These are phyloP conservation scores for Boletus rubroflammeus DNA, from an alignment of 768 basidiomycete species.

Conservation along the genomic window DNA sequence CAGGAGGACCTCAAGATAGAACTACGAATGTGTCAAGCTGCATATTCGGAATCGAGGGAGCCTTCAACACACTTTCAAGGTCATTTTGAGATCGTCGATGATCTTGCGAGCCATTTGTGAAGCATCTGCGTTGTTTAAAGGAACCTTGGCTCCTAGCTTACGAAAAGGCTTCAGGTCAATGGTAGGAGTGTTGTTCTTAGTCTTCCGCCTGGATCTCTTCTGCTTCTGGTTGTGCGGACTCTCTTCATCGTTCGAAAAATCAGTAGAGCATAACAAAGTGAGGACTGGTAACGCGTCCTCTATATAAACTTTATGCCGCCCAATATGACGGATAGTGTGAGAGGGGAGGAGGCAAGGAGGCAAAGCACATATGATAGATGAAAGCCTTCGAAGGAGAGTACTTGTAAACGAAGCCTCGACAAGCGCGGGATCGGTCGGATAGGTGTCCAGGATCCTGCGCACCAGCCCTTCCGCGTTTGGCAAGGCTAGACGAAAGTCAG, in stretches of 20 bases:
- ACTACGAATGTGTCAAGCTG: constrained; percentile 15
- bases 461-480: constrained; percentile 13
- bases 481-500: constrained; percentile 11
- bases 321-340: constrained; percentile 11
- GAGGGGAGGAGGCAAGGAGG: constrained; percentile 16
- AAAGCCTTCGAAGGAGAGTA: constrained; percentile 26
- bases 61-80: constrained; percentile 27
- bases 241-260: constrained; percentile 6
- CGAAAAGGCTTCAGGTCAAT: constrained; percentile 31
- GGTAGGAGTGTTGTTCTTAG: constrained; percentile 2
- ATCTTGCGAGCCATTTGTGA: constrained; percentile 13
- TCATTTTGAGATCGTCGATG: constrained; percentile 21
- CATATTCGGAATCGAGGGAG: neutral
- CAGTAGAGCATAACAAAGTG: constrained; percentile 12
- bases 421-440: constrained; percentile 27
- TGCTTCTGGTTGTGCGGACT: constrained; percentile 24
- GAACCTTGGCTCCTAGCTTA: constrained; percentile 27
- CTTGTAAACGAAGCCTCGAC: constrained; percentile 19
- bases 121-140: constrained; percentile 23
- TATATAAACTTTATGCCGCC: constrained; percentile 20
- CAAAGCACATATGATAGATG: constrained; percentile 22
- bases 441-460: constrained; percentile 31
- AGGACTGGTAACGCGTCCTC: constrained; percentile 23
- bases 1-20: neutral
- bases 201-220: constrained; percentile 24